These are phyloP conservation scores for Rhodofomes roseus DNA, from an alignment of 1,284 basidiomycete genomes.

Conservation along the genomic window DNA sequence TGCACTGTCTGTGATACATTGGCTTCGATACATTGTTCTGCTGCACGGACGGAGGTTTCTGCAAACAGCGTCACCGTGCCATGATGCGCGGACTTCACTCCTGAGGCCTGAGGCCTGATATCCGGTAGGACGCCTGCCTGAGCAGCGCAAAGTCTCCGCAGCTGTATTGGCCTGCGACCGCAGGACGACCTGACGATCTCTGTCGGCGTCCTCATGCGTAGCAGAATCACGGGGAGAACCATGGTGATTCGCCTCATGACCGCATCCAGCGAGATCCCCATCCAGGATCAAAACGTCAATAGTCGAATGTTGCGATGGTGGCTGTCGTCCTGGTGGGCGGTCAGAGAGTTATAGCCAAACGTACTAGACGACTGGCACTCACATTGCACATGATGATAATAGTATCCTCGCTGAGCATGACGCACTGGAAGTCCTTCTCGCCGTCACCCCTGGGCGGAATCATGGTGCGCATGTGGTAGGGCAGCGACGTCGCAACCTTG, in stretches of 20 bases:
- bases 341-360: background rate
- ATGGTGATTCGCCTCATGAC: background rate
- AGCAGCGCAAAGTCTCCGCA: background rate
- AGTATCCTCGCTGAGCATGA: slow-evolving; percentile 54
- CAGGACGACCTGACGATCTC: background rate
- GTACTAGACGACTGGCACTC: slow-evolving; percentile 13
- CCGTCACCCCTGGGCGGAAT: slow-evolving; percentile 13
- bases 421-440: slow-evolving; percentile 26
- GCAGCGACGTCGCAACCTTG: slow-evolving; percentile 41
- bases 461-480: slow-evolving; percentile 35
- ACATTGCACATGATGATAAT: slow-evolving; percentile 47
- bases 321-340: slow-evolving; percentile 11
- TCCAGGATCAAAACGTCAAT: slow-evolving; percentile 32
- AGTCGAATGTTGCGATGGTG: slow-evolving; percentile 30
- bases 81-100: background rate
- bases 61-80: background rate
- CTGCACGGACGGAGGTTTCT: background rate
- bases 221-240: background rate
- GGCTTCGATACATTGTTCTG: background rate
- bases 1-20: background rate
- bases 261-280: background rate
- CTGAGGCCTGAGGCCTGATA: too few species aligned
- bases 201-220: background rate
- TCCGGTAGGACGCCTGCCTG: background rate
- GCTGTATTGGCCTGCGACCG: background rate